These are phyloP conservation scores for Lagenidium giganteum DNA, from an alignment of 352 stramenopile species.

Conservation along the genomic window DNA sequence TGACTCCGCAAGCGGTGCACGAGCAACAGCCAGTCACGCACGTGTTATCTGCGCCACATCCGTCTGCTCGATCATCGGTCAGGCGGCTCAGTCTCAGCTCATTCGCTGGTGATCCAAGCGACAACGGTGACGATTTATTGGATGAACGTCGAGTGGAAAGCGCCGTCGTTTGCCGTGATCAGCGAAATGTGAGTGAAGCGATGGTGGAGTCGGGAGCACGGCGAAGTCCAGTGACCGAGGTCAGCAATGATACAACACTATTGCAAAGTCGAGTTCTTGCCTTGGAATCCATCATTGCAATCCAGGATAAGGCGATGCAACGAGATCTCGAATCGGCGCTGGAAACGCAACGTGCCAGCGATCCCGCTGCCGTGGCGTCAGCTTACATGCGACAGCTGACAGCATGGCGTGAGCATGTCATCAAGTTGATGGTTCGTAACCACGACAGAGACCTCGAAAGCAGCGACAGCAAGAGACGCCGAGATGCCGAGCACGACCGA, in stretches of 20 bases:
- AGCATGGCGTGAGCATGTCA: constrained; percentile 54
- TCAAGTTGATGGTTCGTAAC: constrained; percentile 45
- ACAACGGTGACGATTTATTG: too few species aligned
- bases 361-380: constrained; percentile 7
- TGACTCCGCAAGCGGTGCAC: too few species aligned
- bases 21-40: too few species aligned
- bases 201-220: too few species aligned
- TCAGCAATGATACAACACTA: too few species aligned
- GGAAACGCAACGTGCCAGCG: neutral
- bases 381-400: constrained; percentile 29
- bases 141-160: too few species aligned
- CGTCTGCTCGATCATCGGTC: too few species aligned
- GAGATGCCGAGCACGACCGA: constrained; percentile 5
- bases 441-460: neutral
- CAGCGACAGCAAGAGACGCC: neutral
- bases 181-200: neutral
- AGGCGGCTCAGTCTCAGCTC: too few species aligned
- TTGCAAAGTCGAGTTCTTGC: constrained; percentile 41
- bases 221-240: too few species aligned
- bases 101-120: too few species aligned
- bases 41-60: too few species aligned
- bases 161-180: neutral
- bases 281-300: constrained; percentile 45
- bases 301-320: constrained; percentile 54
- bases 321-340: constrained; percentile 24